Conservation (phyloP, 768 basidiomycete genomes). For the Lactarius akahatsu region DNA sequence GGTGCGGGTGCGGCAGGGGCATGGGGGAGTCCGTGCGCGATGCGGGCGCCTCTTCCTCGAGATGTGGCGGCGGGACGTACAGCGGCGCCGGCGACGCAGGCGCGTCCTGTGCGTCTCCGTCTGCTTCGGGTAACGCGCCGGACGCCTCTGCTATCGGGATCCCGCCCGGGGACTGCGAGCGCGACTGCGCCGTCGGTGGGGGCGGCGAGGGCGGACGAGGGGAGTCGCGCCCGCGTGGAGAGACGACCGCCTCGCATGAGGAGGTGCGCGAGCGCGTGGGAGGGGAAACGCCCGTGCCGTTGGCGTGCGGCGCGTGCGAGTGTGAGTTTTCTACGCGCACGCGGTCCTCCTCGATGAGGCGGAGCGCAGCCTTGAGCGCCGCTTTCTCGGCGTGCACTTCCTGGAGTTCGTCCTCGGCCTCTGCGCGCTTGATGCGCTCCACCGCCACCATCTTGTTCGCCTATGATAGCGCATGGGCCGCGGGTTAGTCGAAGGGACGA, state of each 20-base stretch:
- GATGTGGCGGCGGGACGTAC: constrained; percentile 28
- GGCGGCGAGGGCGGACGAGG: constrained; percentile 5
- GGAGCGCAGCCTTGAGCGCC: constrained; percentile 65
- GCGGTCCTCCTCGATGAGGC: constrained; percentile 63
- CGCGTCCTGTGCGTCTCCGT: constrained; percentile 3
- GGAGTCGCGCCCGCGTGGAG: constrained; percentile 20
- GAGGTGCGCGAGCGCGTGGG: constrained; percentile 17
- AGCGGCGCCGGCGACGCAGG: constrained; percentile 29
- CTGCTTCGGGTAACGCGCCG: not conserved
- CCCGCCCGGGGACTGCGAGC: not conserved
- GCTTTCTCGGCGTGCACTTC: constrained; percentile 55
- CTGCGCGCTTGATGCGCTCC: constrained; percentile 70
- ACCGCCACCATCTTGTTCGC: constrained; percentile 88
- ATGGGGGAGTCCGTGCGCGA: constrained; percentile 27
- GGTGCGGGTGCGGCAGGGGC: constrained; percentile 27
- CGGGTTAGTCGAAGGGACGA: not conserved
- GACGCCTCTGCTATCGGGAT: not conserved
- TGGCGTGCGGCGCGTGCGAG: constrained; percentile 1
- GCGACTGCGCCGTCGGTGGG: constrained; percentile 2
- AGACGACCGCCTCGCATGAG: constrained; percentile 9
- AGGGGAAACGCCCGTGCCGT: constrained; percentile 1
- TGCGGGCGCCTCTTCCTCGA: constrained; percentile 13
- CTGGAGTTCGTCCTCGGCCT: constrained; percentile 70
- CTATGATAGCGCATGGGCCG: too few species aligned
- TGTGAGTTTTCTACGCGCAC: constrained; percentile 14